phyloP scores from a whole-genome alignment of 768 basidiomycete species.

The Boletus tylopilopsis region DNA sequence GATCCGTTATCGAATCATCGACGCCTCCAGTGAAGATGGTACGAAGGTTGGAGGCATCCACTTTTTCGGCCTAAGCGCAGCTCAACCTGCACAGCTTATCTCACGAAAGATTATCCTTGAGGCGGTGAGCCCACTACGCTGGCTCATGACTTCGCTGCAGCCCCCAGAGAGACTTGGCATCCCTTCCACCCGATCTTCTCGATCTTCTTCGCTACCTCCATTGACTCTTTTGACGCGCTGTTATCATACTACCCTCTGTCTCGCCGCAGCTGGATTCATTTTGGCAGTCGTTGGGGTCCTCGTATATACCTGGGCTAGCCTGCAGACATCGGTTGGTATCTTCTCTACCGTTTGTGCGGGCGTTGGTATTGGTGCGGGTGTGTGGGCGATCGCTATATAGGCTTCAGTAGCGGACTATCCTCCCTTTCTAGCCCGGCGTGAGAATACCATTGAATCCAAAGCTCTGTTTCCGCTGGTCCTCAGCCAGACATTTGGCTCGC shows the following conservation, averaged over 20 bases:
- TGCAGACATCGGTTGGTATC: constrained; percentile 25
- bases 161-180: neutral
- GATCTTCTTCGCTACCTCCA: constrained; percentile 6
- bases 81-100: constrained; percentile 9
- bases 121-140: constrained; percentile 6
- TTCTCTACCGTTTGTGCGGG: constrained; percentile 27
- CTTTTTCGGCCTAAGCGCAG: neutral
- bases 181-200: neutral
- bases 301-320: constrained; percentile 23
- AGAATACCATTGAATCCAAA: neutral
- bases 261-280: constrained; percentile 23
- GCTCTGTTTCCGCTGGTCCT: too few relatives aligned
- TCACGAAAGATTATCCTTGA: constrained; percentile 17
- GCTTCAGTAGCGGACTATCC: neutral
- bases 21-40: constrained; percentile 12
- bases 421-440: neutral
- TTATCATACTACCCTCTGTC: constrained; percentile 24
- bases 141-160: neutral
- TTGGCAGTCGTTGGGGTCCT: constrained; percentile 26
- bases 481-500: too few relatives aligned
- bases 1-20: constrained; percentile 26
- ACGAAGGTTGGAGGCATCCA: constrained; percentile 9
- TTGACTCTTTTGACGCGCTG: constrained; percentile 22
- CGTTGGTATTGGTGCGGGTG: constrained; percentile 9
- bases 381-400: constrained; percentile 28